Percentiles rank a stretch among this genome's conserved stretches.
These are phyloP conservation scores for Leccinellum luteum DNA, from an alignment of 768 basidiomycete genomes.

Conservation along the genomic window DNA sequence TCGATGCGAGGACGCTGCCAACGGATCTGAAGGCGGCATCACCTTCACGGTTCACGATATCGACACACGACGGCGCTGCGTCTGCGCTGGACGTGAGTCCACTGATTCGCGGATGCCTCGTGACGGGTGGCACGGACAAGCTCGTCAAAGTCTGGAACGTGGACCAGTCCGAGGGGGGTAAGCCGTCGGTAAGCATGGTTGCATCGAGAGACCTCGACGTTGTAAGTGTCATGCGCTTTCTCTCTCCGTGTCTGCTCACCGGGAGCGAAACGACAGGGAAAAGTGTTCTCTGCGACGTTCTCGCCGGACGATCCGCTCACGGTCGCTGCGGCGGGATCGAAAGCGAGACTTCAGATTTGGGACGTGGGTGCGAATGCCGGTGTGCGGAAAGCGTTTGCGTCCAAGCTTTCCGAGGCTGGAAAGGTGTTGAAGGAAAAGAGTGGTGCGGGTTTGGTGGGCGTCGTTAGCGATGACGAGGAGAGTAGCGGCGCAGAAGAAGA, in stretches of 20 bases:
- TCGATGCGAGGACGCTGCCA: conserved; percentile 82
- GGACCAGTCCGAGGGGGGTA: conserved; percentile 58
- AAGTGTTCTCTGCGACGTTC: conserved; percentile 89
- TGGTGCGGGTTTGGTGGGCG: conserved; percentile 65
- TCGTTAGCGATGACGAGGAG: conserved; percentile 69
- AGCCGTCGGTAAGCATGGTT: conserved; percentile 78
- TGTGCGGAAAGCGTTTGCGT: conserved; percentile 77
- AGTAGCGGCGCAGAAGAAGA: conserved; percentile 49
- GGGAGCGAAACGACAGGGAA: conserved; percentile 58
- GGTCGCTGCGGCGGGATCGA: conserved; percentile 90
- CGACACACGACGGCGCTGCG: conserved; percentile 90
- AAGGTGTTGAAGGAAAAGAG: conserved; percentile 62
- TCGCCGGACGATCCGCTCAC: conserved; percentile 95
- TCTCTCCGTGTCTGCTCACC: neutral
- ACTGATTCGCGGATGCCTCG: conserved; percentile 85
- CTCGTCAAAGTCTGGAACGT: conserved; percentile 97
- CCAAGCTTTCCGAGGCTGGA: conserved; percentile 74
- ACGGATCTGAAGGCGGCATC: conserved; percentile 62
- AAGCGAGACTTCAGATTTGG: conserved; percentile 94
- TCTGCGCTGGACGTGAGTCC: conserved; percentile 91
- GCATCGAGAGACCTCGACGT: conserved; percentile 88
- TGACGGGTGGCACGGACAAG: conserved; percentile 93
- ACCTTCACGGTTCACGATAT: conserved; percentile 80
- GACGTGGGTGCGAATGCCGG: conserved; percentile 84
- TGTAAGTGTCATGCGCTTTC: conserved; percentile 45